Percentiles rank a stretch among this genome's conserved stretches.
phyloP scores from a whole-genome alignment of 2,329 filamentous ascomycete genomes.

The Escovopsis sp. region DNA sequence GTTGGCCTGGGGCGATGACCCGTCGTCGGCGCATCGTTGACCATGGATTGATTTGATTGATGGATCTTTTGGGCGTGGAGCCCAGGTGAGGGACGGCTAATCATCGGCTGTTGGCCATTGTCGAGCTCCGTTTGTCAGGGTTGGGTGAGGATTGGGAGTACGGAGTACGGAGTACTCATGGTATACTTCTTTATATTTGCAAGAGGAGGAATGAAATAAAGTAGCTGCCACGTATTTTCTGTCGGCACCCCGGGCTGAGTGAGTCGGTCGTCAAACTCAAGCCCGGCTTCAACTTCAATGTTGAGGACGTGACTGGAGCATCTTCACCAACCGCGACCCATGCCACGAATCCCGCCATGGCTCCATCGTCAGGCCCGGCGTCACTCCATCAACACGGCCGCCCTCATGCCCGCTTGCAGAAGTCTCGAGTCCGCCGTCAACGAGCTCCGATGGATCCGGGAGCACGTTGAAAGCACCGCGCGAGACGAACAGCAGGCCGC shows the following conservation, averaged over 20 bases:
- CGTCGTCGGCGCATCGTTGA: too few species aligned
- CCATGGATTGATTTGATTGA: too few species aligned
- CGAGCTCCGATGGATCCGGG: constrained; percentile 59
- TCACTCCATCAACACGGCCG: constrained; percentile 40
- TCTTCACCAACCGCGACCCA: constrained; percentile 13
- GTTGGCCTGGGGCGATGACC: too few species aligned
- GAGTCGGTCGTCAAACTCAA: not conserved
- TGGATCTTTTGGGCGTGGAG: too few species aligned
- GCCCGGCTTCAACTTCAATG: too few species aligned
- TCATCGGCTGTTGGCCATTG: not conserved
- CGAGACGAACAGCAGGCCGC: constrained; percentile 6
- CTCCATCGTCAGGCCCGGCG: constrained; percentile 39
- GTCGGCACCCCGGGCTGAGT: not conserved
- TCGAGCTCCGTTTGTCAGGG: not conserved
- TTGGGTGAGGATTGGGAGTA: not conserved
- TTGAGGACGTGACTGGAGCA: not conserved
- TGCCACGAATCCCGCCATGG: constrained; percentile 49
- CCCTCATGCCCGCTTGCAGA: constrained; percentile 49
- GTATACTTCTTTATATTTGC: not conserved
- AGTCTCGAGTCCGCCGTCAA: constrained; percentile 47
- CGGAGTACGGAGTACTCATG: not conserved
- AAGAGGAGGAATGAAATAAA: too few species aligned
- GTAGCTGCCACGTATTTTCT: too few species aligned
- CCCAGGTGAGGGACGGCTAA: not conserved
- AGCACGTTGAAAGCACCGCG: constrained; percentile 33